Percentiles rank a stretch among this genome's conserved stretches.
Evolutionary conservation across 2,329 filamentous ascomycete genomes (phyloP).

Genomic region (Ramichloridium luteum): DNA sequence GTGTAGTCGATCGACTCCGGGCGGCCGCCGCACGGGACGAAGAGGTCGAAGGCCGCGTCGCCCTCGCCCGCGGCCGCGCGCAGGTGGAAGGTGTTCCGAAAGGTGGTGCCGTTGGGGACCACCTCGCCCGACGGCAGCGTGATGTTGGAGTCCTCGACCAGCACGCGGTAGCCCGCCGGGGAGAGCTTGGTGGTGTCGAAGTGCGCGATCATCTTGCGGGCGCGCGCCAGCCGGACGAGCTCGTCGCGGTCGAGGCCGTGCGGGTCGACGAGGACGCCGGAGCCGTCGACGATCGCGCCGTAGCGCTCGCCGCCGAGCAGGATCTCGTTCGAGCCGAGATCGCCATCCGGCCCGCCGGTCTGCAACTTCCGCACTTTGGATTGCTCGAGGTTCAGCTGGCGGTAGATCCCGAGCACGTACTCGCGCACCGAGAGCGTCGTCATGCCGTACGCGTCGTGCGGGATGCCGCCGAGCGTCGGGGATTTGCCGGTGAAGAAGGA

Average conservation of each 20-base stretch:
- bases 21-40: constrained; percentile 91
- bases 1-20: constrained; percentile 93
- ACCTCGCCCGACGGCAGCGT: constrained; percentile 79
- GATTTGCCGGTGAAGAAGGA: constrained; percentile 99
- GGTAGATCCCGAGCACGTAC: constrained; percentile 92
- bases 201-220: constrained; percentile 76
- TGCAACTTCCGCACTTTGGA: constrained; percentile 83
- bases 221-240: constrained; percentile 70
- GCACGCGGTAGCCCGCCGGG: constrained; percentile 73
- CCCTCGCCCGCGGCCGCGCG: constrained; percentile 38
- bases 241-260: constrained; percentile 78
- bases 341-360: constrained; percentile 91
- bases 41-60: constrained; percentile 61
- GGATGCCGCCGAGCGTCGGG: constrained; percentile 88
- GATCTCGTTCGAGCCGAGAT: constrained; percentile 96
- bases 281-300: constrained; percentile 87
- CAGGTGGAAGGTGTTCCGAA: constrained; percentile 96
- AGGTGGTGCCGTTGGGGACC: constrained; percentile 79
- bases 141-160: constrained; percentile 82
- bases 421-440: constrained; percentile 92
- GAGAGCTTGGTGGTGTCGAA: constrained; percentile 82
- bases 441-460: constrained; percentile 94
- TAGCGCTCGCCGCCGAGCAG: constrained; percentile 93
- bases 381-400: constrained; percentile 84
- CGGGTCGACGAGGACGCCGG: constrained; percentile 86